Evolutionary conservation across 1,284 basidiomycete species (phyloP), one percentile per base, ranked within the genome.

Genomic region (Fomitopsis schrenkii): DNA sequence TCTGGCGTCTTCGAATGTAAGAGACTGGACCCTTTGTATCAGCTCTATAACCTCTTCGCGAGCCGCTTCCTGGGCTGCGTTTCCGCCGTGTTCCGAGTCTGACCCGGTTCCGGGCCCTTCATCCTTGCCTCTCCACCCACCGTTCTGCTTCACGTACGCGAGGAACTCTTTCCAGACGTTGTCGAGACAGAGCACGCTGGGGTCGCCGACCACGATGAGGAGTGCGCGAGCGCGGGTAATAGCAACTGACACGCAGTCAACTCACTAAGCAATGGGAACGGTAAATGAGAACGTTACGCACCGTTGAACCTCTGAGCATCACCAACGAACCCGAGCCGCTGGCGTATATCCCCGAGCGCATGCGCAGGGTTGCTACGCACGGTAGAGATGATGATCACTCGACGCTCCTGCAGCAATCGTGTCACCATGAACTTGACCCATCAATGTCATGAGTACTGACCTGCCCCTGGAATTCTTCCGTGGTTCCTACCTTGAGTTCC

Each of bases 391-490:
- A 83, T 80, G 57, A 79, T 76, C 8, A 76, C 72, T 33, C 70
- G 67, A 4, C 81, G 77, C 66, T 82, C 80, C 79, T 76, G 19
- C 1, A 50, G 38, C 17, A n/a, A 17, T 26, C 17, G 10, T 8
- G 6, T 22, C 17, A 26, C 33, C 8, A 30, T 26, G 22, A 22
- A 30, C 12, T 10, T 9, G 19, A 35, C 59, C n/a, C 45, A 54
- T 28, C 36, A 28, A 38, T 33, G 42, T 41, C n/a, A 53, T 2
- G 17, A 38, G 46, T 28, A 66, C 79, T 33, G 30, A 84, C 84
- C 72, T 85, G 83, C 26, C 85, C 85, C 70, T 87, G 85, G 70
- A 85, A 86, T 61, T 84, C 83, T 64, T 87, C 85, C 0, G 86
- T 84, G 28, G 79, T 81, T 6, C 83, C 85, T 40, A 86, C 81